Conservation (phyloP, 345 rosid species). For the Brassica napus region DNA sequence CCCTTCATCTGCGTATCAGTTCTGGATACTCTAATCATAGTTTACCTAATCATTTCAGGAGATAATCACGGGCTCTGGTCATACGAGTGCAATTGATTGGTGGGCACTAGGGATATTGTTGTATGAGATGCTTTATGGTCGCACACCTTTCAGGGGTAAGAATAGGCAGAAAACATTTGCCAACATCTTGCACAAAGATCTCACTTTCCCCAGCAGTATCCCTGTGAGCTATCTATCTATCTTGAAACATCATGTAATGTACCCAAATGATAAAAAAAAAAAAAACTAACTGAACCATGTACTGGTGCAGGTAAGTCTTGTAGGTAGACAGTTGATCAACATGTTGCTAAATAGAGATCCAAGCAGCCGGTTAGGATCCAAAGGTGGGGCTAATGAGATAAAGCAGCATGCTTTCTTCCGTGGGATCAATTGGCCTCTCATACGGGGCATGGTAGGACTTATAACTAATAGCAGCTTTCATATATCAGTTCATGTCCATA, state of each 20-base stretch:
- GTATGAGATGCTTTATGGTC: constrained; percentile 97
- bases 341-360: constrained; percentile 78
- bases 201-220: constrained; percentile 93
- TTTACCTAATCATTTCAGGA: constrained; percentile 81
- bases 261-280: background rate
- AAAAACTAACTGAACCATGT: constrained; percentile 13
- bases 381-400: constrained; percentile 78
- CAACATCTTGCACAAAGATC: constrained; percentile 92
- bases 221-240: constrained; percentile 48
- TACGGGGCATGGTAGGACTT: constrained; percentile 78
- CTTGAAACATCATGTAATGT: constrained; percentile 4
- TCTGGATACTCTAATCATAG: too few relatives aligned
- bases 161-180: constrained; percentile 94
- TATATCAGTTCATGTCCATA: background rate
- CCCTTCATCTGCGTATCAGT: too few relatives aligned
- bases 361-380: constrained; percentile 69
- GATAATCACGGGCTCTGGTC: constrained; percentile 88
- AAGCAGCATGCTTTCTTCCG: constrained; percentile 91
- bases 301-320: constrained; percentile 76
- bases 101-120: constrained; percentile 96
- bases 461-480: background rate
- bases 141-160: constrained; percentile 96
- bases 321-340: constrained; percentile 74
- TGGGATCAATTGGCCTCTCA: constrained; percentile 87
- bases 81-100: constrained; percentile 91